A percentile compares a stretch with the other conserved stretches of the same genome.
Evolutionary conservation across 192 early-diverging fungal species (phyloP).

Genomic region (Spizellomyces sp.): DNA sequence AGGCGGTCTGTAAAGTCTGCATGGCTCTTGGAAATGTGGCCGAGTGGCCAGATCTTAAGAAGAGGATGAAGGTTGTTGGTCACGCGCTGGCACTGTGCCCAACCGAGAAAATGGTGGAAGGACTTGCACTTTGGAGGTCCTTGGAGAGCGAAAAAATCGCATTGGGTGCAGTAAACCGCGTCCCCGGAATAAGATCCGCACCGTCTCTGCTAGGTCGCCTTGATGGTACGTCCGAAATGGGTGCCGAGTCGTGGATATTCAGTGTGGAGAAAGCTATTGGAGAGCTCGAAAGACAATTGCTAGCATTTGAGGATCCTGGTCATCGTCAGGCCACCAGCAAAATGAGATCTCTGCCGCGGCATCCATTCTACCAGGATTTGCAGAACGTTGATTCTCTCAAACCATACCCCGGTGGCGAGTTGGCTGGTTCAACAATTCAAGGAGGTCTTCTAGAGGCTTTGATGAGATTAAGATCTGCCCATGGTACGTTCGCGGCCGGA

Average conservation of each 20-base stretch:
- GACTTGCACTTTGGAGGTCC: constrained; percentile 46
- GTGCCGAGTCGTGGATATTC: constrained; percentile 1
- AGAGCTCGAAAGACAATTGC: constrained; percentile 7
- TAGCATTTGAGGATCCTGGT: constrained; percentile 12
- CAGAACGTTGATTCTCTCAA: not conserved
- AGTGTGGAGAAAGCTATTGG: constrained; percentile 12
- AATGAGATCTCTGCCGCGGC: not conserved
- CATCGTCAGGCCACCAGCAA: not conserved
- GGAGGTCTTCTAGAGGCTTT: not conserved
- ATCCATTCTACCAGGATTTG: not conserved
- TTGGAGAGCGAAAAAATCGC: constrained; percentile 33
- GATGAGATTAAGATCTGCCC: not conserved
- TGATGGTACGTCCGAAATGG: not conserved
- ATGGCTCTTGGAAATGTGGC: constrained; percentile 17
- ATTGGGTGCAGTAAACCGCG: not conserved
- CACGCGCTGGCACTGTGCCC: constrained; percentile 60
- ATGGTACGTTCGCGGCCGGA: not conserved
- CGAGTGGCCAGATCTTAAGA: constrained; percentile 41
- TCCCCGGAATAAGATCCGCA: not conserved
- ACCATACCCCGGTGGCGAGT: not conserved
- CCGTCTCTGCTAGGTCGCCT: not conserved
- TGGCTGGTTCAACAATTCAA: not conserved
- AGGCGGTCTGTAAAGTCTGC: constrained; percentile 35
- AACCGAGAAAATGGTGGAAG: constrained; percentile 41
- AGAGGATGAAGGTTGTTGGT: constrained; percentile 52